A percentile compares a stretch with the other conserved stretches of the same genome.
Conservation (phyloP, 495 filamentous ascomycete species). For the Podospora fimiseda region DNA sequence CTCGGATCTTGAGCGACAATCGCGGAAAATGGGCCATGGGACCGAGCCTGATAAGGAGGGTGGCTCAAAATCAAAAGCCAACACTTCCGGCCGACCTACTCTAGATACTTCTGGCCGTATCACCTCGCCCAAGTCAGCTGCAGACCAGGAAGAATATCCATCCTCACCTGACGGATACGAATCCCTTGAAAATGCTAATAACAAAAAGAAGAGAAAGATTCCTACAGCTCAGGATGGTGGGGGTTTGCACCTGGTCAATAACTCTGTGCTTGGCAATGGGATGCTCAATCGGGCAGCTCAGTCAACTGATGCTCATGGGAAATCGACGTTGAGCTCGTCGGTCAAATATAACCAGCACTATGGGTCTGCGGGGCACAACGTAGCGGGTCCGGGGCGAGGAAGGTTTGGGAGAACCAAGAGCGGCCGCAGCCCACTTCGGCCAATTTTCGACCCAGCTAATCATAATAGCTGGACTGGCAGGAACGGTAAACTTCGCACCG, state of each 20-base stretch:
- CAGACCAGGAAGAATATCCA: slow-evolving; percentile 31
- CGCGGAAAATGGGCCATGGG: slow-evolving; percentile 26
- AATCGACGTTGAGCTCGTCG: slow-evolving; percentile 28
- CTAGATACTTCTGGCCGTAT: slow-evolving; percentile 22
- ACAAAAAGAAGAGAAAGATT: slow-evolving; percentile 99
- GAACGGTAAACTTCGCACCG: slow-evolving; percentile 36
- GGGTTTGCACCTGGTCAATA: slow-evolving; percentile 45
- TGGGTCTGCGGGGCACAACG: slow-evolving; percentile 48
- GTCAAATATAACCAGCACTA: slow-evolving; percentile 20
- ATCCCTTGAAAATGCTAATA: slow-evolving; percentile 96
- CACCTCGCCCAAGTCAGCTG: slow-evolving; percentile 20
- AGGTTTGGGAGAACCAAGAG: slow-evolving; percentile 61
- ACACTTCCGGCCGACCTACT: slow-evolving; percentile 19
- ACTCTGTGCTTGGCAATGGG: slow-evolving; percentile 30
- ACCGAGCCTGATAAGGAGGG: slow-evolving; percentile 36
- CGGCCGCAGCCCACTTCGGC: slow-evolving; percentile 60
- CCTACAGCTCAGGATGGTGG: slow-evolving; percentile 70
- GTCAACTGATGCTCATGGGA: slow-evolving; percentile 25
- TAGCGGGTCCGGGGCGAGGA: slow-evolving; percentile 74
- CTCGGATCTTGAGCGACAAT: slow-evolving; percentile 21
- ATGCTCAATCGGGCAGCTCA: slow-evolving; percentile 21
- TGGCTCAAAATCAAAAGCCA: slow-evolving; percentile 4
- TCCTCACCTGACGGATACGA: slow-evolving; percentile 84
- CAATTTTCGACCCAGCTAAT: slow-evolving; percentile 45
- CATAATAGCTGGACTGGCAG: slow-evolving; percentile 49